phyloP scores from a whole-genome alignment of 345 rosid species.

The Ricinus communis region DNA sequence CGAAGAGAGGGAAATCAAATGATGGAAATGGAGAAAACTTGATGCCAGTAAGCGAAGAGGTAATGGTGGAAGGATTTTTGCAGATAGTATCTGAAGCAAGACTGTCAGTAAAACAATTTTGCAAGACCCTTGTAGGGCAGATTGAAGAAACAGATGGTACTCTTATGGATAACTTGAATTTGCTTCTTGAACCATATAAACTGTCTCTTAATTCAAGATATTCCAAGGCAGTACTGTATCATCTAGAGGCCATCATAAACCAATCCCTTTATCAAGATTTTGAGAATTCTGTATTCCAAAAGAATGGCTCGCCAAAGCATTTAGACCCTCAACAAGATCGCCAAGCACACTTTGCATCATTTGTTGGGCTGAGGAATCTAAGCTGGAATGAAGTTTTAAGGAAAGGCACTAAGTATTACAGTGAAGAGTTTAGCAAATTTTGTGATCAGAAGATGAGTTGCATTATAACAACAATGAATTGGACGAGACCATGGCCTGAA shows the following conservation, averaged over 20 bases:
- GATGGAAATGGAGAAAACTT: conserved; percentile 35
- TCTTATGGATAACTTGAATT: conserved; percentile 54
- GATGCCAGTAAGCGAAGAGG: conserved; percentile 87
- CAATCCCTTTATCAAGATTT: conserved; percentile 84
- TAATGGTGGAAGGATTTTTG: conserved; percentile 86
- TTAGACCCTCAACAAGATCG: conserved; percentile 81
- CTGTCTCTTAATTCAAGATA: conserved; percentile 55
- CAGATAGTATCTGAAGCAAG: conserved; percentile 94
- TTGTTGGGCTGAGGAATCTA: conserved; percentile 72
- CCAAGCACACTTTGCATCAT: conserved; percentile 68
- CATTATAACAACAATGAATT: conserved; percentile 67
- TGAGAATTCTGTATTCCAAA: conserved; percentile 76
- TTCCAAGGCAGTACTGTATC: conserved; percentile 71
- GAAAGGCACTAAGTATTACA: conserved; percentile 89
- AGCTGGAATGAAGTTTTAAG: conserved; percentile 93
- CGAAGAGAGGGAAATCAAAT: conserved; percentile 37
- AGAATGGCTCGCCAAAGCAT: conserved; percentile 68
- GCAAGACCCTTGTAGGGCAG: conserved; percentile 68
- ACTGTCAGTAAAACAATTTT: conserved; percentile 88
- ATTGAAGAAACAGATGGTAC: conserved; percentile 65
- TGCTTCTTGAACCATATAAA: conserved; percentile 66
- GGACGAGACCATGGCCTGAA: conserved; percentile 95
- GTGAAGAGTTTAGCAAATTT: conserved; percentile 91
- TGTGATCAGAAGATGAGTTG: conserved; percentile 97
- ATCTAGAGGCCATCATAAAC: conserved; percentile 79